Evolutionary conservation across 164 flowering plant genomes (phyloP).

Genomic region (Aristolochia contorta): DNA sequence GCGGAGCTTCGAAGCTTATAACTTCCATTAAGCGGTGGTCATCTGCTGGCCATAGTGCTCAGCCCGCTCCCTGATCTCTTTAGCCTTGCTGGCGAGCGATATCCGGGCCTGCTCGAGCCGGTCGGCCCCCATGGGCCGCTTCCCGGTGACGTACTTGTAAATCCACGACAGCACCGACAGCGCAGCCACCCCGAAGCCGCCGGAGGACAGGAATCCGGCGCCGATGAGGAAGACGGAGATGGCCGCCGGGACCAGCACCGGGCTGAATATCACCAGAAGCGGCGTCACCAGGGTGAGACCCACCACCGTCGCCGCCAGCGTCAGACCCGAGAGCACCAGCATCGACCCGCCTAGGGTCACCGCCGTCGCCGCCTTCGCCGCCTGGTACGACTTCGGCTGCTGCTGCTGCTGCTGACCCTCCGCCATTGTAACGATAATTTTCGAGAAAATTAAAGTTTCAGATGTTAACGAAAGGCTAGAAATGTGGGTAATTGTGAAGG

Average conservation of each 20-base stretch:
- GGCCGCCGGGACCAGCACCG: slow-evolving; percentile 42
- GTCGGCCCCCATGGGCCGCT: slow-evolving; percentile 38
- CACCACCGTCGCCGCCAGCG: slow-evolving; percentile 36
- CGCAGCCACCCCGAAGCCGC: slow-evolving; percentile 42
- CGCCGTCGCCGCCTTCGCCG: slow-evolving; percentile 40
- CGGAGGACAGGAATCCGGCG: slow-evolving; percentile 37
- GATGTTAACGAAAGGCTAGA: no score
- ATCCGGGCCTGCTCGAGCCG: slow-evolving; percentile 27
- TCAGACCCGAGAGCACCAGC: slow-evolving; percentile 35
- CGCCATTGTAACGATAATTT: background rate
- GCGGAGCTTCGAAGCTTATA: no score
- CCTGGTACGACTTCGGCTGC: slow-evolving; percentile 15
- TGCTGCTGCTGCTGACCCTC: slow-evolving; percentile 2
- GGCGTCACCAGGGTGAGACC: slow-evolving; percentile 33
- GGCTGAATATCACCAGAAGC: slow-evolving; percentile 13
- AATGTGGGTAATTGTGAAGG: no score
- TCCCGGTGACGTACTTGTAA: slow-evolving; percentile 19
- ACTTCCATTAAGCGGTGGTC: no score
- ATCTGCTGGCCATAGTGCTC: slow-evolving; percentile 26
- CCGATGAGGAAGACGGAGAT: slow-evolving; percentile 21
- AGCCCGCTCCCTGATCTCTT: slow-evolving; percentile 41
- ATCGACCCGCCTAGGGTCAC: slow-evolving; percentile 35
- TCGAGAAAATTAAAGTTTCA: no score
- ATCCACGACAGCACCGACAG: slow-evolving; percentile 39
- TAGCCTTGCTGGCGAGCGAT: slow-evolving; percentile 29